A percentile compares a stretch with the other conserved stretches of the same genome.
phyloP scores from a whole-genome alignment of 2,329 filamentous ascomycete species.

The Fusarium oligoseptatum region DNA sequence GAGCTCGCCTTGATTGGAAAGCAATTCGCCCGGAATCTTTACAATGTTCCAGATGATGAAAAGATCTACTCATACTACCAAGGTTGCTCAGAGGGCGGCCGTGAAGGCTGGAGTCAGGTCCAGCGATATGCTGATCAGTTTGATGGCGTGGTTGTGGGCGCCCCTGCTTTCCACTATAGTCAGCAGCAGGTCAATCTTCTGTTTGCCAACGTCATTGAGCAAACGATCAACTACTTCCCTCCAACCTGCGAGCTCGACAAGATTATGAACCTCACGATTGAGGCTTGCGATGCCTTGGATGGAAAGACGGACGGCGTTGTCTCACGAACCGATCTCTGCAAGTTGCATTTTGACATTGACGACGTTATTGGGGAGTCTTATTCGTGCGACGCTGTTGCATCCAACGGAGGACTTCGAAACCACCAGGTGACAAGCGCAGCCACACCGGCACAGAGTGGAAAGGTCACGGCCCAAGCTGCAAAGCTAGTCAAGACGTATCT shows the following conservation, averaged over 20 bases:
- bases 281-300: slow-evolving; percentile 11
- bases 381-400: slow-evolving; percentile 46
- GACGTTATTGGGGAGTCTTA: slow-evolving; percentile 50
- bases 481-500: slow-evolving; percentile 53
- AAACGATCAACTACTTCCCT: slow-evolving; percentile 54
- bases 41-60: slow-evolving; percentile 40
- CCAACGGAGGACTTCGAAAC: slow-evolving; percentile 17
- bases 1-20: slow-evolving; percentile 63
- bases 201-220: slow-evolving; percentile 52
- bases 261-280: slow-evolving; percentile 62
- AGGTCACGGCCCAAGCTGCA: slow-evolving; percentile 51
- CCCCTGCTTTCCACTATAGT: slow-evolving; percentile 48
- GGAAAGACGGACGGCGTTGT: slow-evolving; percentile 6
- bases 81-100: slow-evolving; percentile 62
- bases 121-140: slow-evolving; percentile 29
- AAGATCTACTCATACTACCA: slow-evolving; percentile 65
- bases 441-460: slow-evolving; percentile 49
- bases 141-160: slow-evolving; percentile 27
- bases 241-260: slow-evolving; percentile 60
- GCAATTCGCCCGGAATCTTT: slow-evolving; percentile 57
- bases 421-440: slow-evolving; percentile 14
- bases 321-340: slow-evolving; percentile 12
- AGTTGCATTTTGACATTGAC: slow-evolving; percentile 19
- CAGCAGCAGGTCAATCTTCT: slow-evolving; percentile 60
- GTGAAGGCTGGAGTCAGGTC: slow-evolving; percentile 55